Evolutionary conservation across 2,329 filamentous ascomycete genomes (phyloP).

Genomic region (Nothomitra cinnamomea): DNA sequence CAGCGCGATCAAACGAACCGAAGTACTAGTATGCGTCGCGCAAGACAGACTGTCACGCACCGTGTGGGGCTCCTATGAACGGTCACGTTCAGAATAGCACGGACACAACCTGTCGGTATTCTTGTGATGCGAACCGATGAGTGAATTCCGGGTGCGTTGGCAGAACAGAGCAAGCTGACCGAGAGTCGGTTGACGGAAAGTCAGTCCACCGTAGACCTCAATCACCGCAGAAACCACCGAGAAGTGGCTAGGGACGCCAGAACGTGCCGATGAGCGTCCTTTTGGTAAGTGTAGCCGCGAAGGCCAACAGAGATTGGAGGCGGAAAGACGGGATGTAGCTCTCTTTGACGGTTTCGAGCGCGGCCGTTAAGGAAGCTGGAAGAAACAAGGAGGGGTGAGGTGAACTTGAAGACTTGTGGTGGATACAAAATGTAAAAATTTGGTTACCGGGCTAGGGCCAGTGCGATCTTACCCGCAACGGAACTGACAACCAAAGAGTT

Average conservation of each 20-base stretch:
- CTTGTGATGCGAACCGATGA: too few species aligned
- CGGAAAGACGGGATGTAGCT: background rate
- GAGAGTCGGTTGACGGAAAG: too few species aligned
- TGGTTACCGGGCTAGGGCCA: constrained; percentile 4
- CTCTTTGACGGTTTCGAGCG: background rate
- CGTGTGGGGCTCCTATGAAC: background rate
- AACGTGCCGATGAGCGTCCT: background rate
- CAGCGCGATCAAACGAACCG: constrained; percentile 1
- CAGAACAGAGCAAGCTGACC: too few species aligned
- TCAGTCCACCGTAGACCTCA: background rate
- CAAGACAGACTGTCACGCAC: background rate
- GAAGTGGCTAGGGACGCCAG: background rate
- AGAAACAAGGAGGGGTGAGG: constrained; percentile 1
- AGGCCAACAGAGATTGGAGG: background rate
- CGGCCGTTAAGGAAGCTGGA: constrained; percentile 1
- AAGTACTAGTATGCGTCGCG: background rate
- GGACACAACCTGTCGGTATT: background rate
- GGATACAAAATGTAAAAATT: constrained; percentile 3
- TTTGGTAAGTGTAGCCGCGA: background rate
- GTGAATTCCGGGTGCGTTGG: too few species aligned
- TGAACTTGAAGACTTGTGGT: constrained; percentile 1
- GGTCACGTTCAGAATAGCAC: background rate
- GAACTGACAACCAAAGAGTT: too few species aligned
- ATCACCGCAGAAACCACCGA: background rate
- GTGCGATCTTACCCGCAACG: constrained; percentile 1